Percentiles rank a stretch among this genome's conserved stretches.
These are phyloP conservation scores for Rhodomyrtus tomentosa DNA, from an alignment of 345 rosid genomes.

Conservation along the genomic window DNA sequence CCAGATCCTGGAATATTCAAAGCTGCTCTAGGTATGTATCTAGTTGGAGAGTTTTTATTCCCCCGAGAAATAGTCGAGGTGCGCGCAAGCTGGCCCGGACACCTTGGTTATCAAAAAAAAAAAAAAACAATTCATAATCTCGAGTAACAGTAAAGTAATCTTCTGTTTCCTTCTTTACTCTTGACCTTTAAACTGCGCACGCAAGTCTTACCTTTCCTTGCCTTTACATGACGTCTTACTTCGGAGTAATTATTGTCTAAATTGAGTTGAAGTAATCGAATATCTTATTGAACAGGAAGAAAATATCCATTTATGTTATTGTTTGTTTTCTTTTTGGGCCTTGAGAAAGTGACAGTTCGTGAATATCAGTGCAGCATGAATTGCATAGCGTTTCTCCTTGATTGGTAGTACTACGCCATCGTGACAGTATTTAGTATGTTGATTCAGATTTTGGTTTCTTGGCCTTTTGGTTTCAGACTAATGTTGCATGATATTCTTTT, in stretches of 20 bases:
- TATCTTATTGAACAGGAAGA: neutral
- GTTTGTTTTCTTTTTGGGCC: neutral
- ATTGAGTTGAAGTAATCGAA: neutral
- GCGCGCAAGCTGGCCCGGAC: too few species aligned
- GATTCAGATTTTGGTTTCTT: neutral
- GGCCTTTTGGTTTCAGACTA: neutral
- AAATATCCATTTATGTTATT: neutral
- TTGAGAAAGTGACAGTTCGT: neutral
- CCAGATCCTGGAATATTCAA: constrained; percentile 64
- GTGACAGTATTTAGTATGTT: neutral
- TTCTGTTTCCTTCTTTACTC: neutral
- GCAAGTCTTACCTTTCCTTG: neutral
- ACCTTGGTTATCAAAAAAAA: too few species aligned
- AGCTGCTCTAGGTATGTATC: constrained; percentile 55
- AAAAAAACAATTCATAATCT: neutral
- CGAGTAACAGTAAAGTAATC: neutral
- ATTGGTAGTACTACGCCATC: neutral
- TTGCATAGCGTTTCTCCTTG: neutral
- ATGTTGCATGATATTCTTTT: neutral
- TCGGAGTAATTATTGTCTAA: neutral
- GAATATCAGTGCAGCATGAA: neutral
- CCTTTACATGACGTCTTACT: neutral
- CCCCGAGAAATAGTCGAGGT: too few species aligned
- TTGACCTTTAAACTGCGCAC: neutral
- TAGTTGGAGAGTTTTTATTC: neutral